These are phyloP conservation scores for Xanthoconium stramineum DNA, from an alignment of 768 basidiomycete genomes.

Conservation along the genomic window DNA sequence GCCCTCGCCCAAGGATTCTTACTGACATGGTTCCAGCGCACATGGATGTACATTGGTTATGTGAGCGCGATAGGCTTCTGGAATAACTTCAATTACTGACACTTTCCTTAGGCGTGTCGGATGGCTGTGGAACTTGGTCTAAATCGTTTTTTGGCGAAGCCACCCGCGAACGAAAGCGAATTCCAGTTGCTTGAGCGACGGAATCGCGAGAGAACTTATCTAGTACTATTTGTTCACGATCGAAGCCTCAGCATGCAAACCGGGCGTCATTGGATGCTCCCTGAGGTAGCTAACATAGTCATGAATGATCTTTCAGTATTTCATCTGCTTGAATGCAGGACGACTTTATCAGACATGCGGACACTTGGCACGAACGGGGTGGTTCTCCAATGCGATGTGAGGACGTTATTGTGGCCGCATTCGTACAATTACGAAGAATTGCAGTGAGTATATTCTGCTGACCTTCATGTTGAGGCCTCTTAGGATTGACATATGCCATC, in stretches of 20 bases:
- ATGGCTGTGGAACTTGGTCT: slow-evolving; percentile 85
- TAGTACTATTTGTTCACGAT: slow-evolving; percentile 84
- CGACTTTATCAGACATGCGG: slow-evolving; percentile 67
- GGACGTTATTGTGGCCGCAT: slow-evolving; percentile 77
- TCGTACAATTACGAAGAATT: slow-evolving; percentile 73
- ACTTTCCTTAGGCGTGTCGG: slow-evolving; percentile 60
- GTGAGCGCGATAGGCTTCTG: slow-evolving; percentile 39
- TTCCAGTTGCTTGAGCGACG: slow-evolving; percentile 71
- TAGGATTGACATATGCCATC: slow-evolving; percentile 1
- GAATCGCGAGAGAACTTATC: slow-evolving; percentile 82
- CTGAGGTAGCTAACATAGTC: slow-evolving; percentile 44
- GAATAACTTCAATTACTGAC: slow-evolving; percentile 2
- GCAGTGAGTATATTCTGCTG: slow-evolving; percentile 49
- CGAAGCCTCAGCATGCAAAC: slow-evolving; percentile 85
- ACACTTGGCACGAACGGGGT: slow-evolving; percentile 67
- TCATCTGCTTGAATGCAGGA: slow-evolving; percentile 37
- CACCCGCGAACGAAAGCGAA: slow-evolving; percentile 58
- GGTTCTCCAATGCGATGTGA: slow-evolving; percentile 58
- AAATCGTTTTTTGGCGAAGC: slow-evolving; percentile 61
- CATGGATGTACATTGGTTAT: slow-evolving; percentile 87
- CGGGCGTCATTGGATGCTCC: slow-evolving; percentile 85
- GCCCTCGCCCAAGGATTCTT: not conserved
- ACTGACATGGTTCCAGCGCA: slow-evolving; percentile 47
- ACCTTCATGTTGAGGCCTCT: not conserved
- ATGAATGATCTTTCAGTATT: slow-evolving; percentile 4